Conservation (phyloP, 2,329 filamentous ascomycete genomes). For the Tolypocladium paradoxum region DNA sequence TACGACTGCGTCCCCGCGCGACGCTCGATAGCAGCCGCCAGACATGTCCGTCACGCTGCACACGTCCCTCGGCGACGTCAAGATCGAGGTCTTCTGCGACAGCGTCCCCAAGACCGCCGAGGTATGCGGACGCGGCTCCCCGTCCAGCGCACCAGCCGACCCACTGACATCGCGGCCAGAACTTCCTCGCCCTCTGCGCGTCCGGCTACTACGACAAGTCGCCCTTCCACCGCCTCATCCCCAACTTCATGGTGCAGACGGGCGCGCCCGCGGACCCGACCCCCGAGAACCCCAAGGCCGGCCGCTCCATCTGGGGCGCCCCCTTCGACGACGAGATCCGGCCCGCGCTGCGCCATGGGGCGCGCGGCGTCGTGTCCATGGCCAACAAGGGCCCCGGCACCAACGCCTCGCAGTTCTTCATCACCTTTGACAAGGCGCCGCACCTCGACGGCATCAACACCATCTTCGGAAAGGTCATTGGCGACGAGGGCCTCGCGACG, state of each 20-base stretch:
- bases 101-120: slow-evolving; percentile 87
- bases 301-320: slow-evolving; percentile 61
- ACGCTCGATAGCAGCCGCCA: background rate
- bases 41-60: slow-evolving; percentile 64
- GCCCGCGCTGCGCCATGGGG: slow-evolving; percentile 56
- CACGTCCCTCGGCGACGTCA: slow-evolving; percentile 81
- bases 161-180: slow-evolving; percentile 33
- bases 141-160: background rate
- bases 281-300: slow-evolving; percentile 51
- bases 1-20: background rate
- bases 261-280: slow-evolving; percentile 50
- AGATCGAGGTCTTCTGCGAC: slow-evolving; percentile 94
- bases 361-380: slow-evolving; percentile 64
- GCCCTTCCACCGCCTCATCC: slow-evolving; percentile 71
- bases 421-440: slow-evolving; percentile 65
- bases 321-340: slow-evolving; percentile 75
- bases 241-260: slow-evolving; percentile 71
- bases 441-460: slow-evolving; percentile 80
- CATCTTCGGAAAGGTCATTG: slow-evolving; percentile 66
- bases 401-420: slow-evolving; percentile 74
- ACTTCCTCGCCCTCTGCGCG: slow-evolving; percentile 79
- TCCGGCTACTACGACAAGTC: slow-evolving; percentile 66
- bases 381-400: slow-evolving; percentile 66
- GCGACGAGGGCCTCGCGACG: slow-evolving; percentile 52
- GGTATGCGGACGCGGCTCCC: slow-evolving; percentile 28